Conservation (phyloP, 148 eudicot genomes). For the Selenicereus undatus region DNA sequence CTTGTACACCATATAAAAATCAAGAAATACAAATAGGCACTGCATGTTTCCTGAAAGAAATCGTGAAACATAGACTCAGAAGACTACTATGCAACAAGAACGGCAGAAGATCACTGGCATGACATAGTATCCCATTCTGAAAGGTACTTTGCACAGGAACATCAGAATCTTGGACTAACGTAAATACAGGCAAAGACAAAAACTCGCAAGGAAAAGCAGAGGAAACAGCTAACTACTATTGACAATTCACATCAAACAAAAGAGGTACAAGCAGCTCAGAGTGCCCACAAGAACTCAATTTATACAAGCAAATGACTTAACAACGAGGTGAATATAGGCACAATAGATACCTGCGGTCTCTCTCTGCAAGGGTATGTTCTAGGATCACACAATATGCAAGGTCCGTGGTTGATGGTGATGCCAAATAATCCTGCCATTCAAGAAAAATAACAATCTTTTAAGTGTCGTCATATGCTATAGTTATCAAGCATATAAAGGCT, state of each 20-base stretch:
- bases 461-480: constrained; percentile 2
- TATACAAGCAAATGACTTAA: not conserved
- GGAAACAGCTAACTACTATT: not conserved
- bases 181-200: not conserved
- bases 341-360: constrained; percentile 80
- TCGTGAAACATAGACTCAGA: not conserved
- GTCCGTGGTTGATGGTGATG: constrained; percentile 68
- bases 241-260: not conserved
- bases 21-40: not conserved
- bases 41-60: not conserved
- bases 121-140: not conserved
- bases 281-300: not conserved
- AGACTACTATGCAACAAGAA: not conserved
- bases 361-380: constrained; percentile 97
- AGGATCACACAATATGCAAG: constrained; percentile 81
- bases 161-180: not conserved
- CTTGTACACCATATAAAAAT: not conserved
- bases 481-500: not conserved
- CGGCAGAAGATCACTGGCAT: not conserved
- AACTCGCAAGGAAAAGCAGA: not conserved
- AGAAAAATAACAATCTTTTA: constrained; percentile 18
- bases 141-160: not conserved
- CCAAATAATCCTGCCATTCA: constrained; percentile 84
- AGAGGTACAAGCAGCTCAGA: not conserved
- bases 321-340: not conserved